Evolutionary conservation across 2,329 filamentous ascomycete genomes (phyloP), one percentile per base, ranked within the genome.

Genomic region (Diplodia intermedia): DNA sequence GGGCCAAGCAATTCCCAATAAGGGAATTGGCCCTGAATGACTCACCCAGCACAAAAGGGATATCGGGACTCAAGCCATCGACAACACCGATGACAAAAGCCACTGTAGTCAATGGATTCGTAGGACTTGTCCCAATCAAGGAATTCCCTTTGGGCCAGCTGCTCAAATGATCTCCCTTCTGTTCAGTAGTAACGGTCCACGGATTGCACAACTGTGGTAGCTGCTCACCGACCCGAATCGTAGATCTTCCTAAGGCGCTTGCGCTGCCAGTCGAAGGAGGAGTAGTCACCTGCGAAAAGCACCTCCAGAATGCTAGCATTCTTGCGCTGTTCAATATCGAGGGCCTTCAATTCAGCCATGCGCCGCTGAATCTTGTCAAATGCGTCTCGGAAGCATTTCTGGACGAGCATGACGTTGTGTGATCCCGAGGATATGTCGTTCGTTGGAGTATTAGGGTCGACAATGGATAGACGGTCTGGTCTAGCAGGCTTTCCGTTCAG

Each of bases 381-480:
- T 9, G 76, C 78, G 14, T 88, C 80, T 1, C 86, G 82, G 77
- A 99, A 98, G 14, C 85, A 83, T n/a, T 83, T 76, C 71, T 92
- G 82, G 60, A 97, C 91, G 9, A 86, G 82, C 0, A 79, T 71
- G 8, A 91, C 91, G 71, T 92, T 91, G 55, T 83, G 86, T 0
- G 93, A 95, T 11, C 94, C 94, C 11, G 93, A 93, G 0, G 95
- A 90, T 31, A 99, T 95, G 75, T 99, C 95, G 77, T 98, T 98
- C 31, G 85, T 82, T 0, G 87, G 78, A 69, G 92, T 91, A 78
- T 98, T 97, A 0, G 95, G 95, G 75, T 99, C 95, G 69, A 97
- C 90, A 73, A 99, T 97, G 9, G 90, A 91, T 1, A 99, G 84
- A 1, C 93, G 88, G 62, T 90, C 84, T 6, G 68, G 67, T 62